These are phyloP conservation scores for Coemansia sp. DNA, from an alignment of 192 early-diverging fungal species.

Conservation along the genomic window DNA sequence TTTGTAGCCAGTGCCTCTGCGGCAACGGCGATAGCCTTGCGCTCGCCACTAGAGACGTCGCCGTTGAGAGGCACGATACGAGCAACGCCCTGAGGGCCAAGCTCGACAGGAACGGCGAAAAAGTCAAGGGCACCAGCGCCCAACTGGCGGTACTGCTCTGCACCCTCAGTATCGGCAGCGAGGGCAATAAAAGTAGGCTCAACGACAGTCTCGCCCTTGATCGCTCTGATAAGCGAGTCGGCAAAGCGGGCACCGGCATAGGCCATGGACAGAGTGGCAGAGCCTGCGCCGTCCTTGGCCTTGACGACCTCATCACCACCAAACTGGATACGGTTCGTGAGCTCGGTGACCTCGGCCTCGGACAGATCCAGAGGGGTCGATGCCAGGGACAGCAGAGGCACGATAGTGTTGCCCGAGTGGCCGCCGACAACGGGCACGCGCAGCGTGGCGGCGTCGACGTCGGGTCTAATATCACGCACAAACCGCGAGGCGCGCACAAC, in stretches of 20 bases:
- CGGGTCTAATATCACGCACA: constrained; percentile 76
- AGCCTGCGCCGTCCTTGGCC: constrained; percentile 96
- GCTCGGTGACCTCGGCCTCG: constrained; percentile 81
- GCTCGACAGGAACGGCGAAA: constrained; percentile 77
- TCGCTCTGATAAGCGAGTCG: constrained; percentile 82
- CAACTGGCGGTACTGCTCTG: constrained; percentile 54
- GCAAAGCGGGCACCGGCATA: constrained; percentile 91
- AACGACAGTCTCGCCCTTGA: constrained; percentile 73
- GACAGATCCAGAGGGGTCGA: constrained; percentile 63
- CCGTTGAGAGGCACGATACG: constrained; percentile 83
- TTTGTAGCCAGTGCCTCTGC: constrained; percentile 85
- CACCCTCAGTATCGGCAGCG: constrained; percentile 56
- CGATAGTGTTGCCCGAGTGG: constrained; percentile 96
- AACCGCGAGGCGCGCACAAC: constrained; percentile 97
- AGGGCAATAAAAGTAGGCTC: constrained; percentile 86
- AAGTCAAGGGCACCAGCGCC: constrained; percentile 63
- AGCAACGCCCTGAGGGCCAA: constrained; percentile 75
- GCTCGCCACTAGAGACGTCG: constrained; percentile 67
- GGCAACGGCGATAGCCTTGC: constrained; percentile 73
- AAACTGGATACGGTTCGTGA: constrained; percentile 98
- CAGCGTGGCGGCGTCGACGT: constrained; percentile 64
- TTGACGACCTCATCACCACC: constrained; percentile 99
- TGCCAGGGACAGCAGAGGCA: constrained; percentile 89
- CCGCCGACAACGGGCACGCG: constrained; percentile 92
- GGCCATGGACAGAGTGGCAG: constrained; percentile 91